Conservation (phyloP, 257 asterid species). For the Rhazya stricta region DNA sequence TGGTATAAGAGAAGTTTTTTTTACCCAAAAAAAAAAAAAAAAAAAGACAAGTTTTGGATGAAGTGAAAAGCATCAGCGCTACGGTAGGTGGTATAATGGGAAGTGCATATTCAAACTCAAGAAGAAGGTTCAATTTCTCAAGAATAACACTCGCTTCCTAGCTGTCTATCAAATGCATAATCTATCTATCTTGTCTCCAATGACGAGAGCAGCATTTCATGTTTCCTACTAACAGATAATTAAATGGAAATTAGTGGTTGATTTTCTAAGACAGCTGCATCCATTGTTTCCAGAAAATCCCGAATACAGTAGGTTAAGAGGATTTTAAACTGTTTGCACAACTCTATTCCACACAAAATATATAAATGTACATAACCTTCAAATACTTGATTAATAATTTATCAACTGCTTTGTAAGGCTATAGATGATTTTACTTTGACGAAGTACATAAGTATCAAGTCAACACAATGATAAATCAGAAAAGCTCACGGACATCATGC, state of each 20-base stretch:
- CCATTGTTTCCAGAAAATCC: background rate
- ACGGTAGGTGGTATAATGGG: background rate
- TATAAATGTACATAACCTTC: background rate
- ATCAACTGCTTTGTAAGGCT: background rate
- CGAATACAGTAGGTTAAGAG: background rate
- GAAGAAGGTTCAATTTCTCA: background rate
- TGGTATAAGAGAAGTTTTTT: background rate
- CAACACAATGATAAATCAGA: background rate
- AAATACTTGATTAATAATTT: background rate
- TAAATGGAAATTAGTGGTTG: background rate
- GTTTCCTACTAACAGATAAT: background rate
- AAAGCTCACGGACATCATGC: background rate
- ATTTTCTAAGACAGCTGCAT: background rate
- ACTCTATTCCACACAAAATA: background rate
- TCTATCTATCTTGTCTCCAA: background rate
- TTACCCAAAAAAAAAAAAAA: no score
- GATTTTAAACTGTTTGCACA: background rate
- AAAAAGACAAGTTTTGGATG: background rate
- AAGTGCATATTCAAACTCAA: background rate
- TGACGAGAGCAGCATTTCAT: background rate
- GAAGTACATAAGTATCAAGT: no score
- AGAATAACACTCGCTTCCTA: background rate
- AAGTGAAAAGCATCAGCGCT: background rate
- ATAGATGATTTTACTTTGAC: background rate
- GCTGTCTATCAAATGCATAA: no score